Base-by-base conservation (phyloP, 2,329 filamentous ascomycete genomes). In the Aspergillus sp. region DNA sequence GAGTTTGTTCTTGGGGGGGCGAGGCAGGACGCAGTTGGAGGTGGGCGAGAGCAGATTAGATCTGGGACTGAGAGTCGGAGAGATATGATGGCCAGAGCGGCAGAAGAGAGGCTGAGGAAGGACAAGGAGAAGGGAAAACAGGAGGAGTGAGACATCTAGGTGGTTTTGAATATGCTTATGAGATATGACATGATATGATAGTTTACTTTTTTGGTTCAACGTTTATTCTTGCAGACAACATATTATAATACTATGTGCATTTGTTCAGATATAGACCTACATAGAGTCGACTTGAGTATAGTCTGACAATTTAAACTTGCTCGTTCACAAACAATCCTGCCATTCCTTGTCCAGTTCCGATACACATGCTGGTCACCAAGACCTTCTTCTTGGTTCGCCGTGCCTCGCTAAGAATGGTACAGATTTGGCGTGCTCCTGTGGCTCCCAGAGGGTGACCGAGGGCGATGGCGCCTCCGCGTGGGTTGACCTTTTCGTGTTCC, bases 401-500 rank as follows among this genome's bases (percentile, higher is more conserved):
- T 58, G 84, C 82, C 77, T 95, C 90, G 60, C 86, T 90, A 61
- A 96, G 67, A 13, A 91, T 87, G 1, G 93, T 97, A 48, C 93
- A 89, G 53, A 97, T 89, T 79, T 95, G 86, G 52, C 91, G 75
- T 11, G 87, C 89, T 11, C 89, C 89, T 2, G 91, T 96, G 5
- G 90, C 90, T 9, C 91, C 91, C 3, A 96, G 76, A 2, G 91
- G 91, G 65, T 96, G 91, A 2, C 91, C 91, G 29, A 96, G 69
- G 6, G 91, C 91, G 66, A 96, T 96, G 2, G 91, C 91, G 30
- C 91, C 91, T 43, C 91, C 91, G 47, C 93, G 87, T 0, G 90
- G 90, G 70, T 97, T 97, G n/a, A 97, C 84, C 70, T 80, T 85
- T 12, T 80, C 81, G 41, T 80, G 71, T 50, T 83, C 78, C 66